Percentiles rank a stretch among this genome's conserved stretches.
phyloP scores from a whole-genome alignment of 305 asterid genomes.

The Nicotiana rustica region DNA sequence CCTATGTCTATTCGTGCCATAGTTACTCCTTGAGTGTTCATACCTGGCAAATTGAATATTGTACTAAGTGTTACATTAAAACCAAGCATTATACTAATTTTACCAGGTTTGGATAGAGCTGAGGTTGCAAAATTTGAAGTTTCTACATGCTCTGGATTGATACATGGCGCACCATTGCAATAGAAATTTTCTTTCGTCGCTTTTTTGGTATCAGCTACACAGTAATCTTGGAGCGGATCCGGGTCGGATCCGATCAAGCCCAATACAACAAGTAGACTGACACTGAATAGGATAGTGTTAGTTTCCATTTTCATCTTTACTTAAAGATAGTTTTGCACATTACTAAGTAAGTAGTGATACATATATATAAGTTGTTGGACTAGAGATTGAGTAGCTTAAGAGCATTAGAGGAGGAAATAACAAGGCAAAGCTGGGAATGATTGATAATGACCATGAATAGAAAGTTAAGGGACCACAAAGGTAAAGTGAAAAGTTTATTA shows the following conservation, averaged over 20 bases:
- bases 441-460: conserved; percentile 41
- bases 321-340: background rate
- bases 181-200: conserved; percentile 31
- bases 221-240: conserved; percentile 63
- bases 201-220: conserved; percentile 52
- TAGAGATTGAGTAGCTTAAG: conserved; percentile 64
- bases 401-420: conserved; percentile 56
- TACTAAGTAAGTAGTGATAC: background rate
- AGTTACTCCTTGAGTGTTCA: conserved; percentile 67
- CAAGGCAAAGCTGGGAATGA: conserved; percentile 44
- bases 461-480: conserved; percentile 27
- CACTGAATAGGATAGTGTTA: conserved; percentile 33
- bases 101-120: conserved; percentile 54
- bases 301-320: conserved; percentile 39
- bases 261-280: conserved; percentile 36
- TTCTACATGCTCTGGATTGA: conserved; percentile 47
- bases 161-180: conserved; percentile 59
- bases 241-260: conserved; percentile 51
- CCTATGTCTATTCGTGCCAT: conserved; percentile 67
- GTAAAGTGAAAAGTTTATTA: conserved; percentile 1
- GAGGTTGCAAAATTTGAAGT: conserved; percentile 62
- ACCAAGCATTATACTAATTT: conserved; percentile 44
- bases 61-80: conserved; percentile 55
- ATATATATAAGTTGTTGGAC: background rate
- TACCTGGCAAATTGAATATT: conserved; percentile 55